Conservation (phyloP, 2,329 filamentous ascomycete genomes). For the Podosphaera fusca region DNA sequence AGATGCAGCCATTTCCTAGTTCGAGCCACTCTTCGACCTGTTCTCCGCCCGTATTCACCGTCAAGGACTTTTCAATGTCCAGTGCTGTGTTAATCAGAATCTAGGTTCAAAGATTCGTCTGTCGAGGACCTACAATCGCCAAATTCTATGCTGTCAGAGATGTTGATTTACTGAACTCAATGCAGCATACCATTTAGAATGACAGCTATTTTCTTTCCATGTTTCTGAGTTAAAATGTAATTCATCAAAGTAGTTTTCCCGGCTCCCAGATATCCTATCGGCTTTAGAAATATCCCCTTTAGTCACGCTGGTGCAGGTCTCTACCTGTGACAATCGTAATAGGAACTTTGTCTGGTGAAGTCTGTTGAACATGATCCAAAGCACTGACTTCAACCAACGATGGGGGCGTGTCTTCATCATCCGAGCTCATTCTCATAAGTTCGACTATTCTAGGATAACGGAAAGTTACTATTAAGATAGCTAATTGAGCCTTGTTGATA, state of each 20-base stretch:
- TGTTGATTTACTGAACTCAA: constrained; percentile 11
- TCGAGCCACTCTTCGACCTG: constrained; percentile 88
- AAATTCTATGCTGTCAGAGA: constrained; percentile 33
- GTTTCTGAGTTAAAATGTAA: constrained; percentile 81
- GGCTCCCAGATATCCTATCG: constrained; percentile 67
- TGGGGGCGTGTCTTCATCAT: constrained; percentile 42
- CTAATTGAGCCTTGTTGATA: not conserved
- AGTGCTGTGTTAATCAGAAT: constrained; percentile 27
- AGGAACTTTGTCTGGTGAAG: constrained; percentile 41
- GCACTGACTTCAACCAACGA: constrained; percentile 30
- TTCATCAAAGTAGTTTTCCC: constrained; percentile 92
- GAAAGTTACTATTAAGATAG: not conserved
- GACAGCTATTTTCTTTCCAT: constrained; percentile 94
- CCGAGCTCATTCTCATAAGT: constrained; percentile 28
- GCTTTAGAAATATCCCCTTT: not conserved
- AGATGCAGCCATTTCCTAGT: constrained; percentile 89
- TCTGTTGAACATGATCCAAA: constrained; percentile 22
- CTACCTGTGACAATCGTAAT: constrained; percentile 67
- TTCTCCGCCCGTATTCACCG: constrained; percentile 62
- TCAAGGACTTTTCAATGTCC: constrained; percentile 90
- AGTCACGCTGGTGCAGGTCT: constrained; percentile 2
- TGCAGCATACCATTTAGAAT: constrained; percentile 57
- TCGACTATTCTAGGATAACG: too few species aligned
- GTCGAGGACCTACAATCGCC: constrained; percentile 40
- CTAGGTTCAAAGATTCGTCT: not conserved